Base-by-base conservation (phyloP, 148 eudicot species). In the Heliosperma pusillum region DNA sequence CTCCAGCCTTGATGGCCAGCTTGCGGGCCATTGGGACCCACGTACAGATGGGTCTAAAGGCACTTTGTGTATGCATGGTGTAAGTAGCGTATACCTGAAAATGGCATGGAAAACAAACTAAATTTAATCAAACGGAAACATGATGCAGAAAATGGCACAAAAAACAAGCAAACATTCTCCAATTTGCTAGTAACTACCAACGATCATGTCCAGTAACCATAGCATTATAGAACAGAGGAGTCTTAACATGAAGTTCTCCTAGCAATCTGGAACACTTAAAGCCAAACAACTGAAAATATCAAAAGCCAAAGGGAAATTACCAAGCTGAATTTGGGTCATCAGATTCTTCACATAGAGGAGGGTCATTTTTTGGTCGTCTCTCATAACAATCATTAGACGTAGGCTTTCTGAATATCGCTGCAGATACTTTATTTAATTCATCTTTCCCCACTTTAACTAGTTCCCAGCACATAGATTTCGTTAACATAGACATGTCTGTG, bases 401-500 rank as follows among this genome's bases (percentile, higher is more conserved):
- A 62, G 96, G 90, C 78, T 90, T 90, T 66, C 84, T 77, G 82
- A 78, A 90, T 80, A 90, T 80, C 70, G 92, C 96, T 25, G 81
- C 88, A 66, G 85, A 83, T 19, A 87, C 88, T 80, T 78, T 80
- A 79, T 90, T 87, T 76, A 90, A 42, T 72, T 76, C 78, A 69
- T 90, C 85, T 65, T 76, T 76, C 24, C 75, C 81, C 73, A 83
- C 78, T 74, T 66, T 74, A 22, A 86, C 85, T 36, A 87, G 88
- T 26, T 89, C 85, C 93, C 93, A 89, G 79, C 91, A 88, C 82
- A 90, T 87, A 50, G 87, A 71, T 63, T 88, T 86, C 24, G 95
- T 85, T 74, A 90, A 45, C 76, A 74, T 72, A 69, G 85, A 64
- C 89, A 85, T 89, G 62, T 82, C 93, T 89, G 89, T 80, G 66